Conservation (phyloP, 2,329 filamentous ascomycete species). For the Aspergillus uvarum region DNA sequence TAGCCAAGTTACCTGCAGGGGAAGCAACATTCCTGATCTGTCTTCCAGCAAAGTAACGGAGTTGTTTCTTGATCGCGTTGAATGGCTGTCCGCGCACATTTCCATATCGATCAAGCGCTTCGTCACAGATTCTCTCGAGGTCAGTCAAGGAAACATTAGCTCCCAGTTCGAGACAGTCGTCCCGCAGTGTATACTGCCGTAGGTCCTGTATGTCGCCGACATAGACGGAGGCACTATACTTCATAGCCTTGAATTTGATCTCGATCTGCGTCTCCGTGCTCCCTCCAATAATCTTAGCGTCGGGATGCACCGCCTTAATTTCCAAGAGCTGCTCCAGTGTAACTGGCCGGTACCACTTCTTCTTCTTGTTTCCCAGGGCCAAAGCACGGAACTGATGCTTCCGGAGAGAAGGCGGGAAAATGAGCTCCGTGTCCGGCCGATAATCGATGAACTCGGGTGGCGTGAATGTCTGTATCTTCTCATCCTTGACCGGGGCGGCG, state of each 20-base stretch:
- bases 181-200: conserved; percentile 73
- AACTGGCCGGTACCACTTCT: conserved; percentile 88
- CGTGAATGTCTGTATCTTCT: conserved; percentile 62
- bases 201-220: conserved; percentile 92
- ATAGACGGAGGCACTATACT: conserved; percentile 86
- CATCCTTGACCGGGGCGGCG: conserved; percentile 42
- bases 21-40: conserved; percentile 98
- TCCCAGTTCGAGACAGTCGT: conserved; percentile 84
- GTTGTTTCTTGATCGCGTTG: conserved; percentile 85
- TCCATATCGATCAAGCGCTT: conserved; percentile 79
- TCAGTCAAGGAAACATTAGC: conserved; percentile 93
- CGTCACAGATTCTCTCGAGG: conserved; percentile 76
- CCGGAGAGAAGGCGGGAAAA: conserved; percentile 82
- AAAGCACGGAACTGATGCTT: conserved; percentile 80
- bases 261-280: conserved; percentile 98
- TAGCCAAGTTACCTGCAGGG: conserved; percentile 89
- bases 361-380: conserved; percentile 89
- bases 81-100: conserved; percentile 72
- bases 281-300: conserved; percentile 90
- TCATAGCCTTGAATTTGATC: conserved; percentile 93
- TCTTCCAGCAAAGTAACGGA: conserved; percentile 89
- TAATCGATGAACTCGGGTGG: conserved; percentile 93
- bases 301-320: conserved; percentile 82
- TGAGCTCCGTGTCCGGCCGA: conserved; percentile 88
- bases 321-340: conserved; percentile 84